Base-by-base conservation (phyloP, 805 yeast genomes). In the Barnettozyma sucrosica region DNA sequence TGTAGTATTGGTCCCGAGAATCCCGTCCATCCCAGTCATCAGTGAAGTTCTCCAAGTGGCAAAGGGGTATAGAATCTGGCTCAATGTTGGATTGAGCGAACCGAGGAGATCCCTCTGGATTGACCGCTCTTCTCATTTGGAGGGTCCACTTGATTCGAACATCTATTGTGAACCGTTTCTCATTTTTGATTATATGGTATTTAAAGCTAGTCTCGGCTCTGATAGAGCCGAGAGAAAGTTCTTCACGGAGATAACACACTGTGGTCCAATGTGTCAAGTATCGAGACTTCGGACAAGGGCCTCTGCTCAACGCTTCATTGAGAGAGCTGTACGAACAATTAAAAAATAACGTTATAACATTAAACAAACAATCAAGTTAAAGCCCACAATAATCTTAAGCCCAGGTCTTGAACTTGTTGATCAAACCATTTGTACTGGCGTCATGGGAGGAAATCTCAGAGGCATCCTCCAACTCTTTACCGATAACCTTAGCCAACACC, bases 331-430 rank as follows among this genome's bases (percentile, higher is more conserved):
- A n/a, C n/a, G n/a, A n/a, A n/a, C n/a, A n/a, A n/a, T n/a, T n/a
- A n/a, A n/a, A n/a, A n/a, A n/a, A n/a, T 26, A 26, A 26, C 13
- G n/a, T 11, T 19, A 34, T 34, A 34, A 8, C 37, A 34, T 37
- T 37, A 37, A 21, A 37, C 24, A 37, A 21, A 36, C 11, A n/a
- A n/a, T n/a, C 5, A 19, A 14, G 16, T 21, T 2, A 19, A 21
- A 21, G 13, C 24, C 21, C 24, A 37, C 24, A 32, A 19, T 13
- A 7, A 5, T 13, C 14, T 39, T 26, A 52, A 41, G 56, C 52
- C 97, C 98, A 92, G 62, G 77, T 66, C 77, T 92, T 92, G 84
- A 89, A 93, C 74, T 85, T 85, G 84, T 93, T 92, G 73, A 93
- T 89, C 73, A 93, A 80, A 55, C 85, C 89, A 66, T 85, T 85